Evolutionary conservation across 2,329 filamentous ascomycete species (phyloP).

Genomic region (Penicillium italicum): DNA sequence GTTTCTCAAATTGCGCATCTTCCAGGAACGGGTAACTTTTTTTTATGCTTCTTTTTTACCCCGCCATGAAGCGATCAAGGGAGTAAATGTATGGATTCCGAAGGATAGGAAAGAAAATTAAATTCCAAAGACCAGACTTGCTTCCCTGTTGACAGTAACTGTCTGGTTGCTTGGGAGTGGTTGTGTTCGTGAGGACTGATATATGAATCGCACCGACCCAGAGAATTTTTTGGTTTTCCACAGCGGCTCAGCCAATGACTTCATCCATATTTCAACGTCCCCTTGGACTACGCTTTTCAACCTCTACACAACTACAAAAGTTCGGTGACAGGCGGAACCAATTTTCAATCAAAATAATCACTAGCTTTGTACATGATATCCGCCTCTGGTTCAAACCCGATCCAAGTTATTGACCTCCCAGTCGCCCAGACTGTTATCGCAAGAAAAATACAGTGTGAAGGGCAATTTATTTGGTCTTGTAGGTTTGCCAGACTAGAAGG

Average conservation of each 20-base stretch:
- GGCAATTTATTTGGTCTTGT: constrained; percentile 54
- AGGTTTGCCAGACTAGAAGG: constrained; percentile 61
- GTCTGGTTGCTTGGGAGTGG: constrained; percentile 7
- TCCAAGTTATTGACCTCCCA: constrained; percentile 22
- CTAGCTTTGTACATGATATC: constrained; percentile 42
- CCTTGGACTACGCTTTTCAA: constrained; percentile 14
- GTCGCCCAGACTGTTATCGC: constrained; percentile 19
- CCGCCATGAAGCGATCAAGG: constrained; percentile 33
- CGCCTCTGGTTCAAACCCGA: constrained; percentile 24
- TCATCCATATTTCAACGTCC: constrained; percentile 40
- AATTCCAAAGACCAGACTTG: neutral
- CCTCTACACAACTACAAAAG: constrained; percentile 20
- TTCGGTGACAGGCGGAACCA: constrained; percentile 12
- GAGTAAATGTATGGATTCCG: constrained; percentile 5
- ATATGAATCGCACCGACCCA: constrained; percentile 31
- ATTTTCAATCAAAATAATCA: constrained; percentile 31
- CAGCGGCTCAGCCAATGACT: constrained; percentile 41
- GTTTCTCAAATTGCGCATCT: constrained; percentile 86
- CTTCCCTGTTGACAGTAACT: neutral
- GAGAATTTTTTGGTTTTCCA: constrained; percentile 41
- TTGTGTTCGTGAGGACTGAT: constrained; percentile 19
- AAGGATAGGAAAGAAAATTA: neutral
- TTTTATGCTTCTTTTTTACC: constrained; percentile 28
- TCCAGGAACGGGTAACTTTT: constrained; percentile 27
- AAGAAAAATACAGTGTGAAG: constrained; percentile 14